Base-by-base conservation (phyloP, 805 yeast species). In the Kregervanrija delftensis region DNA sequence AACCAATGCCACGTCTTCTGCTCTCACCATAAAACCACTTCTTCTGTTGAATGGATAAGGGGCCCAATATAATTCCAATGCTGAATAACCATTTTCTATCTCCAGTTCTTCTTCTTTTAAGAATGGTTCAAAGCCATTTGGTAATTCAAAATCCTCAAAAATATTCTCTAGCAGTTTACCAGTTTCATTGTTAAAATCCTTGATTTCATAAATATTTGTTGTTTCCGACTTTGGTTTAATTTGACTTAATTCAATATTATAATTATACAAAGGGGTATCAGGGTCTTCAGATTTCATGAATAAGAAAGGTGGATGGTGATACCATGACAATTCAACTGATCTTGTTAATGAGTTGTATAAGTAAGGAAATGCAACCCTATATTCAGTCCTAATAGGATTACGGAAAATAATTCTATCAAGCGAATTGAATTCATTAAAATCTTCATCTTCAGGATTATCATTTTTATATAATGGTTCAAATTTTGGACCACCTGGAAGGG, bases 401-500 rank as follows among this genome's bases (percentile, higher is more conserved):
- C 99, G 73, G 64, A 86, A 83, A 16, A 93, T 88, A 17, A 89
- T 79, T 58, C 96, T 69, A 57, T 90, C 96, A 35, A 91, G 74
- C 8, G 96, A 77, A 56, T 90, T 90, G 66, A 93, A 90, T 61
- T 91, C 98, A 44, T 86, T 87, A 62, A 75, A 85, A 59, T 90
- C 97, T 48, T 84, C 91, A 28, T 62, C 60, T 39, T 79, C 85
- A 28, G 73, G 72, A 52, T 80, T 80, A 34, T 71, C 67, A 42
- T 83, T 86, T 48, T 81, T 79, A 64, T 72, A 79, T 12, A 90
- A 64, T 0, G 96, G 96, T 65, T 90, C 98, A 63, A 89, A 93
- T 59, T 84, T 86, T 11, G 99, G 98, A 0, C 99, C 99, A 11
- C 96, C 96, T 0, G 97, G 96, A 32, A 93, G 71, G 1, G 95